Evolutionary conservation across 1,284 basidiomycete species (phyloP).

Genomic region (Boletus smithii): DNA sequence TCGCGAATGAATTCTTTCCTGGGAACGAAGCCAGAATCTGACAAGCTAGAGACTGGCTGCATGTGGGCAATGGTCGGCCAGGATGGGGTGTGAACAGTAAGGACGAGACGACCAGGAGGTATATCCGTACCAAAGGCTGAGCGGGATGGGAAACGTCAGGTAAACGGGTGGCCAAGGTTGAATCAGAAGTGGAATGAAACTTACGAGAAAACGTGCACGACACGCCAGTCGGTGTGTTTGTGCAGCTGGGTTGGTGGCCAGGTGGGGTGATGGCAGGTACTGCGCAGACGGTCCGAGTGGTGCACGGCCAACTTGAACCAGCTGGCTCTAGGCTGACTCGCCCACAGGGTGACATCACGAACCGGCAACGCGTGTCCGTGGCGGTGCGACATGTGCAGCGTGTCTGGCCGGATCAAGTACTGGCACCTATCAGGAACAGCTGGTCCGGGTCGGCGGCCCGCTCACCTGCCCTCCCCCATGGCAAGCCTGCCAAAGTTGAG

Average conservation of each 20-base stretch:
- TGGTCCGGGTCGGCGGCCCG: constrained; percentile 14
- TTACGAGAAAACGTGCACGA: constrained; percentile 36
- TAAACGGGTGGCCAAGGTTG: constrained; percentile 36
- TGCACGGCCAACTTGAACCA: constrained; percentile 9
- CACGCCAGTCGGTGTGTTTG: constrained; percentile 23
- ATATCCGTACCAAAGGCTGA: constrained; percentile 26
- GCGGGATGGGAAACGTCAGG: constrained; percentile 39
- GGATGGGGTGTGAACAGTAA: constrained; percentile 25
- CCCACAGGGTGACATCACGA: constrained; percentile 30
- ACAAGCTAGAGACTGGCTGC: constrained; percentile 31
- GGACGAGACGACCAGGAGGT: constrained; percentile 23
- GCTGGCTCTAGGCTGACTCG: constrained; percentile 5
- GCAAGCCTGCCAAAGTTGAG: constrained; percentile 50
- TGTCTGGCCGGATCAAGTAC: constrained; percentile 9
- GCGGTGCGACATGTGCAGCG: constrained; percentile 14
- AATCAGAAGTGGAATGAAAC: constrained; percentile 30
- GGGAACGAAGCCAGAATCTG: constrained; percentile 53
- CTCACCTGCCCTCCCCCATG: constrained; percentile 31
- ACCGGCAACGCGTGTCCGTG: constrained; percentile 25
- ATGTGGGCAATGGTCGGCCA: constrained; percentile 29
- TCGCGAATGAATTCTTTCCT: constrained; percentile 68
- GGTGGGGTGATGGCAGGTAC: constrained; percentile 11
- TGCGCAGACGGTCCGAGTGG: constrained; percentile 14
- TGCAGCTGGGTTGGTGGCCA: constrained; percentile 7
- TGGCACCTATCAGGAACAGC: too few relatives aligned